A percentile compares a stretch with the other conserved stretches of the same genome.
These are phyloP conservation scores for Penicillium canariense DNA, from an alignment of 495 filamentous ascomycete species.

Conservation along the genomic window DNA sequence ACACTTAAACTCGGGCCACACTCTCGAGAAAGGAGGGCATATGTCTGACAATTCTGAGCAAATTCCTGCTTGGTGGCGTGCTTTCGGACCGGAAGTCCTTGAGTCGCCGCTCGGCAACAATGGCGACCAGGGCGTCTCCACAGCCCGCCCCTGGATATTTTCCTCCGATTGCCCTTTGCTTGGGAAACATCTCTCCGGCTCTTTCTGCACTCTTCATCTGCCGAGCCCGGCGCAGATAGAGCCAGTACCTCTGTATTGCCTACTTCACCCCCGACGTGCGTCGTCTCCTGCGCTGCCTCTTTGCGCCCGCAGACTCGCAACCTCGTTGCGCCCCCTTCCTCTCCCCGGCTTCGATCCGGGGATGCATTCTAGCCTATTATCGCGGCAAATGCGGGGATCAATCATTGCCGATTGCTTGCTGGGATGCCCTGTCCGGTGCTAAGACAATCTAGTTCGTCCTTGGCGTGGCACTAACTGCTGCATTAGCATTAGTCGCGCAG, in stretches of 20 bases:
- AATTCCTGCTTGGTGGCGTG: conserved; percentile 13
- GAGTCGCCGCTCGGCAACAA: conserved; percentile 12
- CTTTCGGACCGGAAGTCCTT: conserved; percentile 4
- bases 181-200: conserved; percentile 12
- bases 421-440: too few relatives aligned
- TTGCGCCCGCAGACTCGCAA: conserved; percentile 6
- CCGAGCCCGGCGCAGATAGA: conserved; percentile 3
- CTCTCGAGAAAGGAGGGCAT: too few relatives aligned
- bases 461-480: too few relatives aligned
- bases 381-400: conserved; percentile 4
- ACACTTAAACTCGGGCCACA: too few relatives aligned
- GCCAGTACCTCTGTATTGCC: neutral
- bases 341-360: conserved; percentile 3
- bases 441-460: too few relatives aligned
- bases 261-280: neutral
- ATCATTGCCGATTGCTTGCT: conserved; percentile 1
- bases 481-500: neutral
- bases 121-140: conserved; percentile 10
- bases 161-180: conserved; percentile 2
- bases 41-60: too few relatives aligned
- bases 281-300: conserved; percentile 1
- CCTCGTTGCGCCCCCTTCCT: neutral
- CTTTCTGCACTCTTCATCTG: conserved; percentile 14
- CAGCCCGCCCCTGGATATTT: conserved; percentile 4
- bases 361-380: neutral